Evolutionary conservation across 257 asterid genomes (phyloP).

Genomic region (Gentiana macrophylla): DNA sequence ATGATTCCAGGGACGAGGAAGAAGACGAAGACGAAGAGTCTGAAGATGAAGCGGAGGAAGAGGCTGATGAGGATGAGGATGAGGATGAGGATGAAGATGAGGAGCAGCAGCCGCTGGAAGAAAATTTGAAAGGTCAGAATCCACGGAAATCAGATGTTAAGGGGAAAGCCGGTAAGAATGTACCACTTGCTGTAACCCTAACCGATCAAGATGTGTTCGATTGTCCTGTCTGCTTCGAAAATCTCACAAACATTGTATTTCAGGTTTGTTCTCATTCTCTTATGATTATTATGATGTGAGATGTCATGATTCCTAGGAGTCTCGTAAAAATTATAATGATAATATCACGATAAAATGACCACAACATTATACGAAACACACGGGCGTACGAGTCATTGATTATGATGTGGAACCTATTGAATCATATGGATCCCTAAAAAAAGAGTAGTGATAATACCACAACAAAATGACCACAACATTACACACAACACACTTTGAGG

Average conservation of each 20-base stretch:
- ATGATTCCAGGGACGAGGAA: neutral
- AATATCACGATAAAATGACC: no score
- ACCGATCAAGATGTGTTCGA: conserved; percentile 65
- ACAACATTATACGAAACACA: no score
- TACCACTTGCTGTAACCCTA: conserved; percentile 28
- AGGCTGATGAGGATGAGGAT: conserved; percentile 10
- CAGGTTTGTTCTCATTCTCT: conserved; percentile 30
- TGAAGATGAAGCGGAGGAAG: conserved; percentile 5
- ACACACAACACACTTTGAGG: no score
- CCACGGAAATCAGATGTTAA: no score
- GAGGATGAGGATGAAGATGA: conserved; percentile 8
- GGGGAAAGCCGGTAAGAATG: conserved; percentile 1
- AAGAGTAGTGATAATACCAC: no score
- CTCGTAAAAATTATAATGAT: no score
- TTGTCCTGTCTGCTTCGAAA: conserved; percentile 58
- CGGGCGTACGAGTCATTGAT: no score
- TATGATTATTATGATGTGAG: neutral
- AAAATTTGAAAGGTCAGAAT: neutral
- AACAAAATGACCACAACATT: no score
- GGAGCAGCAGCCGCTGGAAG: conserved; percentile 10
- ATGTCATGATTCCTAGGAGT: no score
- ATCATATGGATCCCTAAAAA: no score
- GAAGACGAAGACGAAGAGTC: conserved; percentile 14
- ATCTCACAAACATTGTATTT: conserved; percentile 53
- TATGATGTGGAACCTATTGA: no score